These are phyloP conservation scores for Butyriboletus loyo DNA, from an alignment of 768 basidiomycete genomes.

Conservation along the genomic window DNA sequence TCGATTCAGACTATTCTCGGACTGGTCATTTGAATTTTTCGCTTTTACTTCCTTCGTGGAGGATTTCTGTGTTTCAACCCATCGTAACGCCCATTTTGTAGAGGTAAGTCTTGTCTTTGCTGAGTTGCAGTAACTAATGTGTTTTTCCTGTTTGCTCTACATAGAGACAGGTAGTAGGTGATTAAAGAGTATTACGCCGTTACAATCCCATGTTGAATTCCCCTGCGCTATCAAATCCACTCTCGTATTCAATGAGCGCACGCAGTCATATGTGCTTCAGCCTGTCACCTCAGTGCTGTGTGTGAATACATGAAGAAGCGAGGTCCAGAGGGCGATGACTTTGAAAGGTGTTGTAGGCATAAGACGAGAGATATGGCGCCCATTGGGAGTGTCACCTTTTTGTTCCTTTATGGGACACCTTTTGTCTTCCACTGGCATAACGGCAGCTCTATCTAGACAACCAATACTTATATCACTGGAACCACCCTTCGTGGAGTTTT, in stretches of 20 bases:
- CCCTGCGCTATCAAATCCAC: neutral
- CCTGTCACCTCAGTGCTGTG: neutral
- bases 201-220: neutral
- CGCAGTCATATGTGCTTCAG: no score
- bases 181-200: neutral
- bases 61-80: neutral
- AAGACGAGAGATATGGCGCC: conserved; percentile 33
- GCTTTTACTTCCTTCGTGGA: conserved; percentile 10
- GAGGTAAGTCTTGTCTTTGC: neutral
- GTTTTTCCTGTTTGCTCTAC: neutral
- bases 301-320: conserved; percentile 7
- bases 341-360: conserved; percentile 57
- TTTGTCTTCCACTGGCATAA: neutral
- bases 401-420: conserved; percentile 7
- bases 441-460: neutral
- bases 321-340: conserved; percentile 12
- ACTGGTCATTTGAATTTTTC: conserved; percentile 23
- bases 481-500: conserved; percentile 21
- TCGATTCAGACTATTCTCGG: conserved; percentile 34
- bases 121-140: neutral
- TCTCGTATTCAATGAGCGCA: neutral
- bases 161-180: neutral
- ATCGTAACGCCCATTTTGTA: neutral
- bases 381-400: conserved; percentile 2
- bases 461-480: neutral